Percentiles rank a stretch among this genome's conserved stretches.
Conservation (phyloP, 176 grass and related monocot species). For the Hordeum marinum region DNA sequence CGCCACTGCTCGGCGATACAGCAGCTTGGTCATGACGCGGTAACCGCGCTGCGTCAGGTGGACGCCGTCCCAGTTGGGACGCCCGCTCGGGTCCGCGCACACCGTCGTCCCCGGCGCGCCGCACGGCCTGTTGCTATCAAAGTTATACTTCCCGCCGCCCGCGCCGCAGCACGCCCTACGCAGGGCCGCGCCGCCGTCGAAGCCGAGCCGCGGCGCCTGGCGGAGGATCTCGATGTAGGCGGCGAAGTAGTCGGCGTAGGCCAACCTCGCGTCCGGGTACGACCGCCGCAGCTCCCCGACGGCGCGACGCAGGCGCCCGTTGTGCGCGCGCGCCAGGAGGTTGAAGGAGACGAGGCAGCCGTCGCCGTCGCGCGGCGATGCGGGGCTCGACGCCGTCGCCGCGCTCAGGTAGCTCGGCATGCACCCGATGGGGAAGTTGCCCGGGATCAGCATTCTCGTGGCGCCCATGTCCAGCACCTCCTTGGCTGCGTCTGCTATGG, state of each 20-base stretch:
- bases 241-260: conserved; percentile 60
- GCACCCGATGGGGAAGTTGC: conserved; percentile 77
- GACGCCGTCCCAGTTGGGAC: conserved; percentile 76
- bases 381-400: conserved; percentile 2
- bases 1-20: conserved; percentile 20
- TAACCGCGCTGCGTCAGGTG: conserved; percentile 73
- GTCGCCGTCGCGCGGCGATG: conserved; percentile 34
- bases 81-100: conserved; percentile 41
- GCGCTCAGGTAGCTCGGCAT: conserved; percentile 56
- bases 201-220: conserved; percentile 28
- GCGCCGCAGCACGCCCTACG: conserved; percentile 52
- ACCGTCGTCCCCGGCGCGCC: conserved; percentile 30
- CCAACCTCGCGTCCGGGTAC: conserved; percentile 41
- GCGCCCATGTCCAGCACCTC: conserved; percentile 59
- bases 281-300: conserved; percentile 20
- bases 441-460: conserved; percentile 41
- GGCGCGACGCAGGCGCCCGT: conserved; percentile 37
- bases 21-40: background rate
- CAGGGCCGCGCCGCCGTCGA: conserved; percentile 28
- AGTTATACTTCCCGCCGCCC: conserved; percentile 37
- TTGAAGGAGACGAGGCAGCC: conserved; percentile 54
- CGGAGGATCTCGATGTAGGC: conserved; percentile 43
- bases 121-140: conserved; percentile 29
- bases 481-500: conserved; percentile 43
- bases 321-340: conserved; percentile 49